Conservation (phyloP, 352 stramenopile genomes). For the Phytopythium oedochilum region DNA sequence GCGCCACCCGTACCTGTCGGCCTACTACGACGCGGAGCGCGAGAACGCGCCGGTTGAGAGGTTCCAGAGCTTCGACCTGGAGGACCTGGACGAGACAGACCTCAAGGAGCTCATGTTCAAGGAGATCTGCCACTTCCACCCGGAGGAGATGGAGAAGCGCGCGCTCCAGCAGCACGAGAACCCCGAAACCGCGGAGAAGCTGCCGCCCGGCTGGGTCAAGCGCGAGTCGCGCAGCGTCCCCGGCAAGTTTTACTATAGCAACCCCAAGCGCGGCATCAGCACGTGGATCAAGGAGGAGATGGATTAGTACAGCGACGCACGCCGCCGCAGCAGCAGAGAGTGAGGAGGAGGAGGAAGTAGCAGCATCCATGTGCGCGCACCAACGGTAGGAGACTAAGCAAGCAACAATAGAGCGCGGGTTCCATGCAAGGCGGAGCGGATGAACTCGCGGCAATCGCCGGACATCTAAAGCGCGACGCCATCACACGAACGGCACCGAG, state of each 20-base stretch:
- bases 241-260: constrained; percentile 88
- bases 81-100: constrained; percentile 77
- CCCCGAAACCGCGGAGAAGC: constrained; percentile 62
- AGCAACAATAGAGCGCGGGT: constrained; percentile 4
- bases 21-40: constrained; percentile 79
- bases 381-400: background rate
- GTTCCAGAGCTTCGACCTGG: constrained; percentile 84
- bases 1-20: constrained; percentile 94
- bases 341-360: background rate
- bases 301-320: constrained; percentile 26
- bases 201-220: constrained; percentile 83
- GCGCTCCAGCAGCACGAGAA: constrained; percentile 70
- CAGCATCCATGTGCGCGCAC: background rate
- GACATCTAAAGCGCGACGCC: background rate
- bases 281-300: constrained; percentile 89
- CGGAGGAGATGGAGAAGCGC: constrained; percentile 86
- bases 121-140: constrained; percentile 87
- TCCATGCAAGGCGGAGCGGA: background rate
- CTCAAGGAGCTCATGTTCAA: constrained; percentile 91
- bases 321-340: background rate
- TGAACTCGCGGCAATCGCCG: background rate
- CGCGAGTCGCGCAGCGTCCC: constrained; percentile 80
- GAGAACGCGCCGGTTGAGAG: constrained; percentile 63
- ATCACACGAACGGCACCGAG: no score
- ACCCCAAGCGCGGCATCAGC: constrained; percentile 86